Base-by-base conservation (phyloP, 176 grass and related monocot genomes). In the Pharus latifolius region DNA sequence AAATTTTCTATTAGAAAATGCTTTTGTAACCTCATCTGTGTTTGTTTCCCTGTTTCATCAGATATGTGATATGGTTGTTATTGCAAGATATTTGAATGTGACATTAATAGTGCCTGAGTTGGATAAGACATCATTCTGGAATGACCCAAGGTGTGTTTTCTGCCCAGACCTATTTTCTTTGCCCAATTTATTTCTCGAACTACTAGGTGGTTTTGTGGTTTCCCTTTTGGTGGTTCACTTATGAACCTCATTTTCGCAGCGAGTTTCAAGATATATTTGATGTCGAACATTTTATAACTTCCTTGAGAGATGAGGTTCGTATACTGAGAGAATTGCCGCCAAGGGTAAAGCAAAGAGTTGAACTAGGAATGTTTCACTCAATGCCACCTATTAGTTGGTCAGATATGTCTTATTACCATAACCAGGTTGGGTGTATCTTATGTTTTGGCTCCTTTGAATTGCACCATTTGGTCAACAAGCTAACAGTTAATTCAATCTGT, bases 231-330 rank as follows among this genome's bases (percentile, higher is more conserved):
- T 2, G 3, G 27, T 47, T 7, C 60, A 37, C 29, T 69, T 61
- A 69, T 69, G 3, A 44, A 78, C 32, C 10, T 48, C 10, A 3
- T 46, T 68, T 33, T 32, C 1, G 25, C 50, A 92, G 89, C 73
- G 89, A 92, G 65, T 92, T 92, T 67, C 82, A 88, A 63, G 85
- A 92, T 53, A 92, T 92, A 68, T 92, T 92, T 29, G 78, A 92
- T 22, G 74, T 88, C 22, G 85, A 88, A 50, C 78, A 92, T 83
- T 92, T 92, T 70, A 88, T 92, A 78, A 85, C 60, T 63, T 92
- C 89, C 20, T 56, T 92, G 49, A 82, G 74, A 80, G 81, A 82
- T 2, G 82, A 92, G 74, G 74, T 92, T 3, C 70, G 69, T 7
- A 80, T 92, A 63, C 59, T 88, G 31, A 88, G 78, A 68, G 63